A percentile compares a stretch with the other conserved stretches of the same genome.
These are phyloP conservation scores for Huntiella moniliformis DNA, from an alignment of 2,329 filamentous ascomycete species.

Conservation along the genomic window DNA sequence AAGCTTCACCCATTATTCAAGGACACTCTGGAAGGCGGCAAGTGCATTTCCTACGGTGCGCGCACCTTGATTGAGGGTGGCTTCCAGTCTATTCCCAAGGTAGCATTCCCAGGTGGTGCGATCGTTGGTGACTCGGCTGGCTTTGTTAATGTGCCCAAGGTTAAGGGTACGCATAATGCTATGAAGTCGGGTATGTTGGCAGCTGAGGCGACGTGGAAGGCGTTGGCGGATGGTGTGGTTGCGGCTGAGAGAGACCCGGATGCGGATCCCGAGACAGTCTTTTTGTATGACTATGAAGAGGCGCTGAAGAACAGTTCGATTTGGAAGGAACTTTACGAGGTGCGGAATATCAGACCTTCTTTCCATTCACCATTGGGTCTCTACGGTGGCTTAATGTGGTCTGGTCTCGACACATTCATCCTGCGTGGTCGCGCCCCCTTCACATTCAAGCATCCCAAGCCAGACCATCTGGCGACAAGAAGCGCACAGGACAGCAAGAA, in stretches of 20 bases:
- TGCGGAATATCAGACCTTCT: slow-evolving; percentile 92
- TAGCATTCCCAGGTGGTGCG: slow-evolving; percentile 86
- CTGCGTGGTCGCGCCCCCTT: slow-evolving; percentile 74
- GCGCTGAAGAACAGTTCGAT: slow-evolving; percentile 68
- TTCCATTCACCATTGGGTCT: slow-evolving; percentile 79
- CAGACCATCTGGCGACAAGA: slow-evolving; percentile 65
- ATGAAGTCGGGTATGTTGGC: slow-evolving; percentile 97
- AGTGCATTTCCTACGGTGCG: slow-evolving; percentile 92
- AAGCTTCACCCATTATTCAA: slow-evolving; percentile 92
- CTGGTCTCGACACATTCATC: slow-evolving; percentile 75
- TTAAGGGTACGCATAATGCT: slow-evolving; percentile 94
- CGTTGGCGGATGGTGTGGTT: slow-evolving; percentile 31
- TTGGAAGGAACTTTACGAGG: slow-evolving; percentile 85
- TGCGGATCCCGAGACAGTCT: slow-evolving; percentile 49
- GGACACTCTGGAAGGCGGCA: slow-evolving; percentile 76
- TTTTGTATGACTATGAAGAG: slow-evolving; percentile 89
- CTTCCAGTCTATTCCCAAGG: slow-evolving; percentile 94
- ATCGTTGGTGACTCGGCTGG: slow-evolving; percentile 92
- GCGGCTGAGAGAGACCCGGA: slow-evolving; percentile 13
- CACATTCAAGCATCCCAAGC: slow-evolving; percentile 71
- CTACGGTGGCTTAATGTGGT: slow-evolving; percentile 81
- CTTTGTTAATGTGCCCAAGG: slow-evolving; percentile 93
- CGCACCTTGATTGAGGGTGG: slow-evolving; percentile 84
- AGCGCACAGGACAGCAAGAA: slow-evolving; percentile 60
- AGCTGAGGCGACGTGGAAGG: slow-evolving; percentile 72